Evolutionary conservation across 306 rosid genomes (phyloP), one percentile per base, ranked within the genome.

Genomic region (barrel medic (Medicago truncatula)): DNA sequence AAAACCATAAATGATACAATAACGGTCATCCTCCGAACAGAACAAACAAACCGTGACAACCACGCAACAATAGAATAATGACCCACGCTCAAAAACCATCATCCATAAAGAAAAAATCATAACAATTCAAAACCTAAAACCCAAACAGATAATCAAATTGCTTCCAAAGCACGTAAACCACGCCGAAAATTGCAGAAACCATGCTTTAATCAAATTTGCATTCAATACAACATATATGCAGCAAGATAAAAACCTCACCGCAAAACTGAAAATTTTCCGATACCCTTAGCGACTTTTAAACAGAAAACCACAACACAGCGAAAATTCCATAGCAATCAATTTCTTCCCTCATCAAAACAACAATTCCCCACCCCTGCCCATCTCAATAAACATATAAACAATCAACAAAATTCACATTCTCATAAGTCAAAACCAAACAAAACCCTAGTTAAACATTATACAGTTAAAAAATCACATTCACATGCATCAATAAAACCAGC

Each of bases 81-180:
- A 73, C 12, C 7, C 2, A 1, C 13, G 36, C 9, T 15, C 67
- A 59, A 64, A 23, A 67, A 80, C 38, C 66, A 57, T 9, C 38
- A 2, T 47, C 31, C 16, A 52, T 5, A 15, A 4, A 10, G 8
- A 69, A 46, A 62, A 59, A 43, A 58, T n/a, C 69, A 75, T 62
- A 54, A 63, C 56, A 69, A 36, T 62, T 49, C 70, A 69, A 78
- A 61, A 71, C 17, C 62, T 9, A 57, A 40, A 57, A 18, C 12
- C 47, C 28, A 69, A 66, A 56, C 31, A 39, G 21, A 28, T 38
- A 50, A 70, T 25, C 23, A 13, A 54, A 57, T 14, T 34, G 49
- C 76, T 54, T 69, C 59, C 64, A 63, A 20, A 41, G 12, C 52
- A 44, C 14, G 16, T 3, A 46, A 36, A 56, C 16, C 64, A 41